Evolutionary conservation across 352 stramenopile species (phyloP).

Genomic region (Phytophthora tentaculata): DNA sequence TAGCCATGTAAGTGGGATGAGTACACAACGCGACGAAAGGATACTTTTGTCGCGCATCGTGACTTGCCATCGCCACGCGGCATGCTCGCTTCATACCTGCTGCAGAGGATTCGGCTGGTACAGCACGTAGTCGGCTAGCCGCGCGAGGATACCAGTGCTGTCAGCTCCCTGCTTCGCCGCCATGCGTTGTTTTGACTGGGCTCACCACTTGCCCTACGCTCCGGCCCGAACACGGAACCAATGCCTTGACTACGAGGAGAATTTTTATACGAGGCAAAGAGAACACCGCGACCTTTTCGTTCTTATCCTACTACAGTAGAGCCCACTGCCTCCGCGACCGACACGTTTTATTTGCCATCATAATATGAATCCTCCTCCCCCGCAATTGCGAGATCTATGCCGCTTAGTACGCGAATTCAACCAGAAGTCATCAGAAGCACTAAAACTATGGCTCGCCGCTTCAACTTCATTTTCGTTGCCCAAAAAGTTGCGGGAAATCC

Average conservation of each 20-base stretch:
- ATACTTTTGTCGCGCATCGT: slow-evolving; percentile 37
- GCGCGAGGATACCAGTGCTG: slow-evolving; percentile 5
- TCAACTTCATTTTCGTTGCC: neutral
- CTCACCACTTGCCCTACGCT: slow-evolving; percentile 6
- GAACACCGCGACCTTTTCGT: too few relatives aligned
- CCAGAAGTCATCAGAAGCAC: too few relatives aligned
- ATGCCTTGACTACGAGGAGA: too few relatives aligned
- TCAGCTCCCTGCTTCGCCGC: slow-evolving; percentile 1
- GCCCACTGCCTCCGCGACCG: too few relatives aligned
- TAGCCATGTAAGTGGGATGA: slow-evolving; percentile 10
- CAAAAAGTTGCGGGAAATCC: slow-evolving; percentile 1
- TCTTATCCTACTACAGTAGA: too few relatives aligned
- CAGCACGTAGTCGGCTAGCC: slow-evolving; percentile 30
- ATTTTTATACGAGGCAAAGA: too few relatives aligned
- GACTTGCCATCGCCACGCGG: slow-evolving; percentile 4
- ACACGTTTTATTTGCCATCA: too few relatives aligned
- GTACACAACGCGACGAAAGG: slow-evolving; percentile 25
- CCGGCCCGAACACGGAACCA: slow-evolving; percentile 5
- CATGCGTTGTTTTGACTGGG: slow-evolving; percentile 19
- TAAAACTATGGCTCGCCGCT: too few relatives aligned
- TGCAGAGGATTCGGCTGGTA: slow-evolving; percentile 39
- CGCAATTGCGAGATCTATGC: too few relatives aligned
- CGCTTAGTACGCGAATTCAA: too few relatives aligned
- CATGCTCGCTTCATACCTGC: slow-evolving; percentile 20
- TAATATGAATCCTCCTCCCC: too few relatives aligned